Evolutionary conservation across 805 yeast species (phyloP).

Genomic region (Lipomyces sp.): DNA sequence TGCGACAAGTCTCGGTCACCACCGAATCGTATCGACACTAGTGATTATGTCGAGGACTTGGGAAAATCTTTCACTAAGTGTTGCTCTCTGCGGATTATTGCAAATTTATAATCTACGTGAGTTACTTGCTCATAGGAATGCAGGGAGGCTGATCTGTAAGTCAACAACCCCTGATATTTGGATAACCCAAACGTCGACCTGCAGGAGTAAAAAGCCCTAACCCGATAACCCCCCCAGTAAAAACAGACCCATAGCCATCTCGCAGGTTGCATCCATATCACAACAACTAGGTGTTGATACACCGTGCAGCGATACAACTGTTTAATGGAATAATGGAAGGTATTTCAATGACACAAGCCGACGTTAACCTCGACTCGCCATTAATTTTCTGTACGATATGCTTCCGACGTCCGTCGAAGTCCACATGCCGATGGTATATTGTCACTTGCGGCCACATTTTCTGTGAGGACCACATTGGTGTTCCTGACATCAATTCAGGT

Average conservation of each 20-base stretch:
- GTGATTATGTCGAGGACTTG: no score
- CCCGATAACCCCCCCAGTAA: neutral
- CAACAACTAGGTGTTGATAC: neutral
- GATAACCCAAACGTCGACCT: no score
- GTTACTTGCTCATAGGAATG: no score
- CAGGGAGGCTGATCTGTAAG: no score
- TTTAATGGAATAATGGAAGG: neutral
- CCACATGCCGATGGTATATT: conserved; percentile 15
- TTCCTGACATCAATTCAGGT: conserved; percentile 15
- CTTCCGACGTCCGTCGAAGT: conserved; percentile 10
- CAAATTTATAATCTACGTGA: no score
- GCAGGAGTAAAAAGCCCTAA: neutral
- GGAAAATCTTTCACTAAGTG: no score
- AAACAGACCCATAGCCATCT: neutral
- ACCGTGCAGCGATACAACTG: neutral
- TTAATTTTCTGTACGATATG: conserved; percentile 28
- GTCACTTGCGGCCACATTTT: conserved; percentile 28
- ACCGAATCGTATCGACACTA: no score
- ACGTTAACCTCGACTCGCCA: conserved; percentile 14
- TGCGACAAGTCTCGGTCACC: no score
- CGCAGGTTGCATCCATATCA: neutral
- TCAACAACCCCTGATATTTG: neutral
- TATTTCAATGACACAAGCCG: neutral
- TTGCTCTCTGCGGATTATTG: no score
- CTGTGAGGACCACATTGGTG: conserved; percentile 23